A percentile compares a stretch with the other conserved stretches of the same genome.
Evolutionary conservation across 2,329 filamentous ascomycete genomes (phyloP).

Genomic region (Coniochaeta sp.): DNA sequence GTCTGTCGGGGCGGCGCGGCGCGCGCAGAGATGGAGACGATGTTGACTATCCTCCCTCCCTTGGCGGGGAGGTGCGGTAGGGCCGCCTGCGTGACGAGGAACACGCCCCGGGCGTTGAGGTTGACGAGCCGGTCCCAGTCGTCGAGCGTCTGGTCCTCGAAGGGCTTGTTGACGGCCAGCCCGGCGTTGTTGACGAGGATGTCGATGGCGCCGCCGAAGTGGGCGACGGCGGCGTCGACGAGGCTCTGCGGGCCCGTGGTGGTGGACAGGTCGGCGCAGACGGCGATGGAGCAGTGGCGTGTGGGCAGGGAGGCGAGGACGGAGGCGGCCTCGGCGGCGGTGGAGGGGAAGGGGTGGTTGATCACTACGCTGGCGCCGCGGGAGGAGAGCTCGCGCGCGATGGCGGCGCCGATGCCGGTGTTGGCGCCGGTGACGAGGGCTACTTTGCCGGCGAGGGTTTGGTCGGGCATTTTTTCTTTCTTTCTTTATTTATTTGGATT

Average conservation of each 20-base stretch:
- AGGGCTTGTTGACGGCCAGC: constrained; percentile 38
- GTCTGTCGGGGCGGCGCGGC: constrained; percentile 36
- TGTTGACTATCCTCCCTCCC: constrained; percentile 34
- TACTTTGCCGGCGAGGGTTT: constrained; percentile 30
- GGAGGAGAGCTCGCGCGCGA: constrained; percentile 33
- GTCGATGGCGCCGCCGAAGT: constrained; percentile 50
- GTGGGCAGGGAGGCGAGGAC: neutral
- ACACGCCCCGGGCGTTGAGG: constrained; percentile 51
- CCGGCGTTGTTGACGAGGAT: constrained; percentile 51
- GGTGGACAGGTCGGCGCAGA: constrained; percentile 48
- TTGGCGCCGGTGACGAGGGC: constrained; percentile 41
- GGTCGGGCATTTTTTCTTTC: neutral
- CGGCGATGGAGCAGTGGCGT: constrained; percentile 18
- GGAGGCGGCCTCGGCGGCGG: neutral
- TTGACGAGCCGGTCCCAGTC: constrained; percentile 41
- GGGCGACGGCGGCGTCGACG: constrained; percentile 37
- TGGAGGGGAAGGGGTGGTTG: constrained; percentile 28
- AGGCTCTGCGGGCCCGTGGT: constrained; percentile 38
- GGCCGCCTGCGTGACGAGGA: constrained; percentile 46
- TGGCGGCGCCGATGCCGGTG: constrained; percentile 37
- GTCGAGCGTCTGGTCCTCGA: constrained; percentile 34
- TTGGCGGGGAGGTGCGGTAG: constrained; percentile 35
- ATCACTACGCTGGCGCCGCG: constrained; percentile 39
- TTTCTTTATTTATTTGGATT: too few relatives aligned
- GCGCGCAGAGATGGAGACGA: constrained; percentile 14